phyloP scores from a whole-genome alignment of 1,284 basidiomycete species.

The Ustilago nuda region DNA sequence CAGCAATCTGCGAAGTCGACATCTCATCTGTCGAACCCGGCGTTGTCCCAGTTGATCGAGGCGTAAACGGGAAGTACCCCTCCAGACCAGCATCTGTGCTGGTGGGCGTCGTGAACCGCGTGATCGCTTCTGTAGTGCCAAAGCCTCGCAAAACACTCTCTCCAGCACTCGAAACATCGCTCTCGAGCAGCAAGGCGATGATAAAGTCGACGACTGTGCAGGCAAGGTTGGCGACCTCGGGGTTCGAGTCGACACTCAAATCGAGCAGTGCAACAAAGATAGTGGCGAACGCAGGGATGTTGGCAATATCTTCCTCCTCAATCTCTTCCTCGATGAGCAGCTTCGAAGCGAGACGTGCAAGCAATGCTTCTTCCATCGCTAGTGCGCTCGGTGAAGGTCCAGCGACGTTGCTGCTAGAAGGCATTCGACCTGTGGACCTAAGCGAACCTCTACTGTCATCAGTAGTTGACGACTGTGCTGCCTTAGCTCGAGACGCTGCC shows the following conservation, averaged over 20 bases:
- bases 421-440: constrained; percentile 13
- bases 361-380: constrained; percentile 73
- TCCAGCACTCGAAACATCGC: constrained; percentile 76
- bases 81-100: constrained; percentile 51
- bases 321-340: constrained; percentile 75
- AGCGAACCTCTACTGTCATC: constrained; percentile 22
- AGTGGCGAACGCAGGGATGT: constrained; percentile 90
- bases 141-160: constrained; percentile 43
- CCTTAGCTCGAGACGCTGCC: constrained; percentile 16
- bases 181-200: constrained; percentile 86
- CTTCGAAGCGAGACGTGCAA: constrained; percentile 78
- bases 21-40: constrained; percentile 64
- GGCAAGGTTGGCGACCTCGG: constrained; percentile 89
- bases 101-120: constrained; percentile 62
- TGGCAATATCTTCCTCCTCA: constrained; percentile 80
- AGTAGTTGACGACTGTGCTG: constrained; percentile 14
- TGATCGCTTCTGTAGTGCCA: constrained; percentile 44
- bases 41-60: constrained; percentile 64
- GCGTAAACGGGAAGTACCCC: constrained; percentile 72
- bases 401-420: constrained; percentile 20
- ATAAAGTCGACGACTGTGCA: constrained; percentile 93
- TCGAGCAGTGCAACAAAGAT: constrained; percentile 91
- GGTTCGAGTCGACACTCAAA: constrained; percentile 90
- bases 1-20: constrained; percentile 46
- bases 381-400: constrained; percentile 20